phyloP scores from a whole-genome alignment of 2,329 filamentous ascomycete genomes.

The Sporothrix mexicana region DNA sequence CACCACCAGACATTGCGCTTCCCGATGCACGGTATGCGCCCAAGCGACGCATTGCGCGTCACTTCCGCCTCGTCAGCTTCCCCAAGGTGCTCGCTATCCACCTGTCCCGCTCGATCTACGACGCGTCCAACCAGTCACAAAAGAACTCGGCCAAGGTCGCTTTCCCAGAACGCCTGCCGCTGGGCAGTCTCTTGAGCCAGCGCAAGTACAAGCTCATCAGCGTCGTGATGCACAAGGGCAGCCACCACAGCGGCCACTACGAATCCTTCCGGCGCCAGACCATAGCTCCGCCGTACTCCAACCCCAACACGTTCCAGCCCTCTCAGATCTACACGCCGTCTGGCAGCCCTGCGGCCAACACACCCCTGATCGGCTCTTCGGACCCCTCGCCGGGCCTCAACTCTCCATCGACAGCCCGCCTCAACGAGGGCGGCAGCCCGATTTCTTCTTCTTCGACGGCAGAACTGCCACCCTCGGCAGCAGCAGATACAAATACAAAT shows the following conservation, averaged over 20 bases:
- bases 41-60: slow-evolving; percentile 81
- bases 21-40: slow-evolving; percentile 78
- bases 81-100: slow-evolving; percentile 92
- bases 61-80: slow-evolving; percentile 85
- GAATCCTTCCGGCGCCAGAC: slow-evolving; percentile 93
- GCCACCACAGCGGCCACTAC: slow-evolving; percentile 95
- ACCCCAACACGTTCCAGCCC: slow-evolving; percentile 76
- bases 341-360: slow-evolving; percentile 59
- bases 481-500: neutral
- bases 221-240: slow-evolving; percentile 92
- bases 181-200: slow-evolving; percentile 79
- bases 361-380: slow-evolving; percentile 46
- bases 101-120: slow-evolving; percentile 91
- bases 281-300: slow-evolving; percentile 78
- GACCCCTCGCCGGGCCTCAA: neutral
- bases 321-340: slow-evolving; percentile 74
- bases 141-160: slow-evolving; percentile 95
- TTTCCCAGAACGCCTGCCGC: slow-evolving; percentile 83
- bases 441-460: slow-evolving; percentile 55
- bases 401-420: neutral
- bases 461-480: slow-evolving; percentile 50
- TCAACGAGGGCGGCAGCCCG: slow-evolving; percentile 47
- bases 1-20: slow-evolving; percentile 73
- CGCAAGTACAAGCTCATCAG: slow-evolving; percentile 84
- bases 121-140: slow-evolving; percentile 73